These are phyloP conservation scores for Coelastrella sp. DNA, from an alignment of 139 green algal species.

Conservation along the genomic window DNA sequence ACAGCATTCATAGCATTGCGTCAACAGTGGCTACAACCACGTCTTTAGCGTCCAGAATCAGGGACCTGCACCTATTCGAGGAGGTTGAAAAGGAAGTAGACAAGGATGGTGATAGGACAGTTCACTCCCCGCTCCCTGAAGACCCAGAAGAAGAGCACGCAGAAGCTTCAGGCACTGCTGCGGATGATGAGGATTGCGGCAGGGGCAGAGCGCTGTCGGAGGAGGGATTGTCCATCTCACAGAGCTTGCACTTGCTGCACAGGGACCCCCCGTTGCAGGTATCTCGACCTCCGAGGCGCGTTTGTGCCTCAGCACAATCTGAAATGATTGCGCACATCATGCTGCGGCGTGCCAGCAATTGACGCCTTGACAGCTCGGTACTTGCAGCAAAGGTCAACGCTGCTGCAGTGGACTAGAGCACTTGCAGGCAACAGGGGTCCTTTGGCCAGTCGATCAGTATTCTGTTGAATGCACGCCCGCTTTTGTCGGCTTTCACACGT, in stretches of 20 bases:
- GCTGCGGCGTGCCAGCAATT: no score
- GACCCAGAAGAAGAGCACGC: slow-evolving; percentile 57
- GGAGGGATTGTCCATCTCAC: slow-evolving; percentile 2
- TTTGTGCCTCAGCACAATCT: background rate
- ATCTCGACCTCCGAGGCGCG: background rate
- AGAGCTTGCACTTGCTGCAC: slow-evolving; percentile 52
- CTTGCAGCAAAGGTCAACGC: no score
- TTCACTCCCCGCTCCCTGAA: slow-evolving; percentile 36
- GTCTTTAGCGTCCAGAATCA: slow-evolving; percentile 52
- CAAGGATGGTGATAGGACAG: slow-evolving; percentile 12
- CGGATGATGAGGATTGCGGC: background rate
- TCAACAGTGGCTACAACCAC: slow-evolving; percentile 55
- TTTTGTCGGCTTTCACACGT: background rate
- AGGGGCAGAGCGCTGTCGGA: background rate
- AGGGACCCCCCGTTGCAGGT: slow-evolving; percentile 62
- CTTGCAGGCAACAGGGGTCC: no score
- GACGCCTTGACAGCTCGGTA: no score
- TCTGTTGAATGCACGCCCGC: background rate
- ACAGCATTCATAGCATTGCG: background rate
- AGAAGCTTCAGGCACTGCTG: background rate
- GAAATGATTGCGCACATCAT: no score
- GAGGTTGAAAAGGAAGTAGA: slow-evolving; percentile 25
- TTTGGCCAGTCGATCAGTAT: no score
- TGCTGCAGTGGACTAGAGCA: no score
- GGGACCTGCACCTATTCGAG: slow-evolving; percentile 46